Evolutionary conservation across 345 rosid species (phyloP).

Genomic region (Draba incana): DNA sequence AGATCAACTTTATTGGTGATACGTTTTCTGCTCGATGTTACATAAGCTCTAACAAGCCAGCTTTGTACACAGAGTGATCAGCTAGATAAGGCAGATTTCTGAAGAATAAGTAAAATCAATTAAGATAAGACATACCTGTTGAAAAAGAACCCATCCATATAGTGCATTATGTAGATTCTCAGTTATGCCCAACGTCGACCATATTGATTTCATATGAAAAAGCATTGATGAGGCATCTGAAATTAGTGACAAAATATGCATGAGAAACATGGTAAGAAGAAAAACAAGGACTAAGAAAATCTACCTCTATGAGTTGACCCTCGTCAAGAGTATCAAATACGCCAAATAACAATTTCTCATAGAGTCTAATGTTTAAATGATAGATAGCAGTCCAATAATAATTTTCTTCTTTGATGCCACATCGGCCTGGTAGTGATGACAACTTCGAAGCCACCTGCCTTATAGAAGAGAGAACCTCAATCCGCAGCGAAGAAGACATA

Average conservation of each 20-base stretch:
- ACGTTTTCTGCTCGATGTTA: conserved; percentile 9
- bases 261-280: conserved; percentile 5
- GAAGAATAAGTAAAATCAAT: conserved; percentile 14
- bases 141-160: conserved; percentile 83
- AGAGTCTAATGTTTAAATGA: conserved; percentile 79
- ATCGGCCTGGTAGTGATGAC: conserved; percentile 63
- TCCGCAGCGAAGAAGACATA: conserved; percentile 76
- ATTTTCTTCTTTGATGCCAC: conserved; percentile 77
- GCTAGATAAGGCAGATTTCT: conserved; percentile 25
- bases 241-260: conserved; percentile 24
- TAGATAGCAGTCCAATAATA: conserved; percentile 77
- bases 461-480: conserved; percentile 71
- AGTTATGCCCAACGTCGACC: conserved; percentile 94
- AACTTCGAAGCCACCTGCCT: conserved; percentile 62
- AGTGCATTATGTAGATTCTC: conserved; percentile 72
- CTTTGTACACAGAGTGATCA: conserved; percentile 16
- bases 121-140: conserved; percentile 65
- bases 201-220: conserved; percentile 63
- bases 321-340: conserved; percentile 92
- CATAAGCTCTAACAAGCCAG: conserved; percentile 21
- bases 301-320: conserved; percentile 90
- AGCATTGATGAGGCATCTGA: conserved; percentile 66
- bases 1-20: neutral
- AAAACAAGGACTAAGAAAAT: conserved; percentile 25
- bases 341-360: conserved; percentile 73